Evolutionary conservation across 179 eudicot species (phyloP).

Genomic region (Sideroxylon spinosum): DNA sequence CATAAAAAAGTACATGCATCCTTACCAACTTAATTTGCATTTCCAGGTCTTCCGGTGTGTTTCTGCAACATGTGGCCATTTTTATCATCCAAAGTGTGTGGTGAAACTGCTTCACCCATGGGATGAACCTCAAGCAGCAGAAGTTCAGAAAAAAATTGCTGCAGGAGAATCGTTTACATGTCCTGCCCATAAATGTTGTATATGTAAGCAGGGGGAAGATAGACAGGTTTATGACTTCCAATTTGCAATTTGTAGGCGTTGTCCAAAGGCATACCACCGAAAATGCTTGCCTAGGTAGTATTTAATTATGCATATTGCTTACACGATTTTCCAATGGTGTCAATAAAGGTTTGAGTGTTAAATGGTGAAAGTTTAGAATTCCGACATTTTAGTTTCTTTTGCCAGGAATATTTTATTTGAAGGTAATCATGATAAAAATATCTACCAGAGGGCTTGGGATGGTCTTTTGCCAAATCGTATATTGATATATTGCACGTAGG

Average conservation of each 20-base stretch:
- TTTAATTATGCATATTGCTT: background rate
- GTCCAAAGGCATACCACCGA: slow-evolving; percentile 81
- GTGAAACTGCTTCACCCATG: slow-evolving; percentile 39
- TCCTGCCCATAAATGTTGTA: slow-evolving; percentile 67
- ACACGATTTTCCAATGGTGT: background rate
- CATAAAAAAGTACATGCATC: background rate
- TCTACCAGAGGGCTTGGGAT: slow-evolving; percentile 75
- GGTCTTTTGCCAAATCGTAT: slow-evolving; percentile 66
- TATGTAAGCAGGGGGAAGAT: slow-evolving; percentile 60
- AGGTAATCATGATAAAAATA: slow-evolving; percentile 24
- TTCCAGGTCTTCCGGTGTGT: slow-evolving; percentile 78
- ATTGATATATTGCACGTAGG: slow-evolving; percentile 86
- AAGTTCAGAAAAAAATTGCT: slow-evolving; percentile 50
- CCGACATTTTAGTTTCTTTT: slow-evolving; percentile 10
- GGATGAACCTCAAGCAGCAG: slow-evolving; percentile 34
- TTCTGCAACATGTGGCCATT: slow-evolving; percentile 76
- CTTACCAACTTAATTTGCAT: background rate
- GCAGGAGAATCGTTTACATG: slow-evolving; percentile 67
- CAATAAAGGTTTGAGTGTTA: background rate
- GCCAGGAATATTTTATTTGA: slow-evolving; percentile 51
- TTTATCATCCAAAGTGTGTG: slow-evolving; percentile 74
- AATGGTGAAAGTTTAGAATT: background rate
- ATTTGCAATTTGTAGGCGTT: slow-evolving; percentile 86
- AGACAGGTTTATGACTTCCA: slow-evolving; percentile 48
- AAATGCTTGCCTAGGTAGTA: slow-evolving; percentile 78